phyloP scores from a whole-genome alignment of 1,284 basidiomycete genomes.

The Moesziomyces aphidis region DNA sequence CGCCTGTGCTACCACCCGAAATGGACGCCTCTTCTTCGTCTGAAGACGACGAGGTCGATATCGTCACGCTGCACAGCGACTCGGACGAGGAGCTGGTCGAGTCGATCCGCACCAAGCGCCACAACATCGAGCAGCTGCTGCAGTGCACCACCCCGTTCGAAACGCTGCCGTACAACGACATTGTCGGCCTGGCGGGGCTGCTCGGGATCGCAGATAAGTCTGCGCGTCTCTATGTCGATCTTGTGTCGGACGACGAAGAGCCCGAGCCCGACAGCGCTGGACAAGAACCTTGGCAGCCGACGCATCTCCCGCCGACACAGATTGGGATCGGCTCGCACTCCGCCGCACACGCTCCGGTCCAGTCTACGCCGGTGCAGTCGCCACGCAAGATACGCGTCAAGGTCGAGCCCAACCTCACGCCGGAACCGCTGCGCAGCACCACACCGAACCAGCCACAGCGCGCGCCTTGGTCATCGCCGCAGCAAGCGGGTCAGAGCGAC shows the following conservation, averaged over 20 bases:
- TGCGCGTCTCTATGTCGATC: conserved; percentile 30
- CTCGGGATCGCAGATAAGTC: conserved; percentile 24
- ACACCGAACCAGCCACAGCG: too few relatives aligned
- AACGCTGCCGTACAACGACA: conserved; percentile 44
- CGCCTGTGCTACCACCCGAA: neutral
- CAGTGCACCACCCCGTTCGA: conserved; percentile 39
- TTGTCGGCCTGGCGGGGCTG: conserved; percentile 38
- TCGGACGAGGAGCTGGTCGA: conserved; percentile 41
- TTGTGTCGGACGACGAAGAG: conserved; percentile 39
- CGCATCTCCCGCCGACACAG: too few relatives aligned
- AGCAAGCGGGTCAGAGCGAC: too few relatives aligned
- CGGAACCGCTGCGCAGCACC: neutral
- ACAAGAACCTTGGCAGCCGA: too few relatives aligned
- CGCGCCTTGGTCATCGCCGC: too few relatives aligned
- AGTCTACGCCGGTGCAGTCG: neutral
- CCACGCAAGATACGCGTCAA: neutral
- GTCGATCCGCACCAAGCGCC: conserved; percentile 26
- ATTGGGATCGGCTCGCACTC: too few relatives aligned
- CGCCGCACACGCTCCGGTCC: neutral
- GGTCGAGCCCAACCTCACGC: conserved; percentile 1
- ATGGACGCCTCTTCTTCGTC: conserved; percentile 16
- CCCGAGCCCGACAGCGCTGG: neutral
- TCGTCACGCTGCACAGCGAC: conserved; percentile 35
- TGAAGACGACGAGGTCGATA: conserved; percentile 31
- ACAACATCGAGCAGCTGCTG: conserved; percentile 42